Evolutionary conservation across 768 basidiomycete species (phyloP).

Genomic region (Tylopilus plumbeoviolaceoides): DNA sequence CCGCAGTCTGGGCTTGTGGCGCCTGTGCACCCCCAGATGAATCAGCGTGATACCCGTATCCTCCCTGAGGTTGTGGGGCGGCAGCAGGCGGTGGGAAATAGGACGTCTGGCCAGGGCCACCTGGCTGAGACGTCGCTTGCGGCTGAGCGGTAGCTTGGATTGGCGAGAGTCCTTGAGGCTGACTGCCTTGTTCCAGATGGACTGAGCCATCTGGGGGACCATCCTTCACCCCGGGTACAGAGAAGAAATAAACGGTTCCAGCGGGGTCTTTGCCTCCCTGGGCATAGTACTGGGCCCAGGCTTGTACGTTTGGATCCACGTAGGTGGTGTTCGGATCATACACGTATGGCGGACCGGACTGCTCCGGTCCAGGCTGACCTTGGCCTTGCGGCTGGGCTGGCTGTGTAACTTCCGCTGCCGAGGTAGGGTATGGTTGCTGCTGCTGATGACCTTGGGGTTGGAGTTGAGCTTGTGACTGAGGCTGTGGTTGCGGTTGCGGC

Average conservation of each 20-base stretch:
- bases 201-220: constrained; percentile 15
- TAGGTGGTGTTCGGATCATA: constrained; percentile 69
- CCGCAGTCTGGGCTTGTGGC: constrained; percentile 1
- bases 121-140: constrained; percentile 15
- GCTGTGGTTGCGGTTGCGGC: constrained; percentile 36
- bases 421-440: constrained; percentile 19
- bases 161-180: constrained; percentile 11
- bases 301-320: constrained; percentile 75
- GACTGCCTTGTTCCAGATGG: constrained; percentile 10
- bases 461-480: constrained; percentile 24
- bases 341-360: constrained; percentile 43
- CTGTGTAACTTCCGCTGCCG: constrained; percentile 6
- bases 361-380: constrained; percentile 16
- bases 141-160: constrained; percentile 15
- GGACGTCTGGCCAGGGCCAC: constrained; percentile 6
- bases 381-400: constrained; percentile 11
- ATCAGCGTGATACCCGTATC: constrained; percentile 22
- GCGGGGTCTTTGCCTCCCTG: constrained; percentile 71
- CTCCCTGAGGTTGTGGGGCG: constrained; percentile 15
- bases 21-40: constrained; percentile 1
- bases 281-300: constrained; percentile 84
- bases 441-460: constrained; percentile 30
- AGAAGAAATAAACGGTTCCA: constrained; percentile 78
- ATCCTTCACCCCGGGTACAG: constrained; percentile 70
- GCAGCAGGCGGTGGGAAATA: constrained; percentile 10